phyloP scores from a whole-genome alignment of 2,329 filamentous ascomycete species.

The Fusarium drepaniforme region DNA sequence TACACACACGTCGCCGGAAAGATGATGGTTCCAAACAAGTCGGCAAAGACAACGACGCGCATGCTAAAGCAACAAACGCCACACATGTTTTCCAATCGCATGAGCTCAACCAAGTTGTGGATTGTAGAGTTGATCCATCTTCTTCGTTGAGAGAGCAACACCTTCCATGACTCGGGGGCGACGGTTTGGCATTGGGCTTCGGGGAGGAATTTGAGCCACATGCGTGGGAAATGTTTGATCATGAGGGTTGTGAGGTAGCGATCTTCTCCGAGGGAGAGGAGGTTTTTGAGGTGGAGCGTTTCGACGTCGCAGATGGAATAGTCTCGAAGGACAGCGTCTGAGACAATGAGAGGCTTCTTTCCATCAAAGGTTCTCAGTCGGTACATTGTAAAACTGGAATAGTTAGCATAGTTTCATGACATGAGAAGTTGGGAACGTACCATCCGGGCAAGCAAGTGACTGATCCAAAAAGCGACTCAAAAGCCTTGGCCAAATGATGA shows the following conservation, averaged over 20 bases:
- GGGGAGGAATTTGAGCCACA: slow-evolving; percentile 96
- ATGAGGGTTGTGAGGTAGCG: slow-evolving; percentile 97
- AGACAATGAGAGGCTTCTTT: slow-evolving; percentile 93
- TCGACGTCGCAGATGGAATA: slow-evolving; percentile 92
- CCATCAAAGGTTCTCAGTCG: slow-evolving; percentile 93
- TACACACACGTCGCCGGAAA: slow-evolving; percentile 91
- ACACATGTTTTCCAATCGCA: slow-evolving; percentile 92
- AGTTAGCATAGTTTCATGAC: slow-evolving; percentile 5
- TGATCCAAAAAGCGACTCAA: slow-evolving; percentile 96
- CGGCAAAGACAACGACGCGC: slow-evolving; percentile 95
- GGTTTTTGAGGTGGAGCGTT: slow-evolving; percentile 96
- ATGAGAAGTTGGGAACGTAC: slow-evolving; percentile 68
- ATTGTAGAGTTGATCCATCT: slow-evolving; percentile 99
- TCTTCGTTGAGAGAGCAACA: slow-evolving; percentile 95
- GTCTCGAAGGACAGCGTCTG: slow-evolving; percentile 87
- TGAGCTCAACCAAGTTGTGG: slow-evolving; percentile 93
- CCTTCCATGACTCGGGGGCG: slow-evolving; percentile 93
- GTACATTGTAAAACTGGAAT: slow-evolving; percentile 96
- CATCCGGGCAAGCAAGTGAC: slow-evolving; percentile 99
- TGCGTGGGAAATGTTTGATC: slow-evolving; percentile 96
- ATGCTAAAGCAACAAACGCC: slow-evolving; percentile 99
- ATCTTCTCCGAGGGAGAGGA: slow-evolving; percentile 94
- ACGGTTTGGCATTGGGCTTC: slow-evolving; percentile 95
- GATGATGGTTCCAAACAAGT: slow-evolving; percentile 92
- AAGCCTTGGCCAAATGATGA: slow-evolving; percentile 95